These are phyloP conservation scores for Cercospora zeina DNA, from an alignment of 2,329 filamentous ascomycete species.

Conservation along the genomic window DNA sequence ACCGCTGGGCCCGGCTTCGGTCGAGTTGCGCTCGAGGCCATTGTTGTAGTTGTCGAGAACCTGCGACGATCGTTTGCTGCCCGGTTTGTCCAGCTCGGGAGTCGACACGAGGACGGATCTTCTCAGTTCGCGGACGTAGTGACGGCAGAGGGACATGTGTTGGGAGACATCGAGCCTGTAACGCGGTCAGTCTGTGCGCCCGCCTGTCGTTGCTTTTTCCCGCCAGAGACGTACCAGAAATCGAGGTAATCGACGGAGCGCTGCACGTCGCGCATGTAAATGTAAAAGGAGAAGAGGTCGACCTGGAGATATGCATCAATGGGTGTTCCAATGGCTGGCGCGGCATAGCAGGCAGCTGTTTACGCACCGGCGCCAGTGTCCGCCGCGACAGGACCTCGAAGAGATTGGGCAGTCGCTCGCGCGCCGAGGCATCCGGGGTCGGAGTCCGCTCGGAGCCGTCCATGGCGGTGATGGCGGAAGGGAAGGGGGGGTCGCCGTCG, in stretches of 20 bases:
- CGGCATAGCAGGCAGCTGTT: neutral
- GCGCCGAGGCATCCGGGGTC: conserved; percentile 42
- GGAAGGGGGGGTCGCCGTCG: conserved; percentile 14
- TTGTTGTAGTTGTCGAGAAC: conserved; percentile 58
- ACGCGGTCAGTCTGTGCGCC: neutral
- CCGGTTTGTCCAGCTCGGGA: conserved; percentile 76
- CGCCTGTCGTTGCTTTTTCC: conserved; percentile 1
- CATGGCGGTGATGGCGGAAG: conserved; percentile 26
- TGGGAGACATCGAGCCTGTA: conserved; percentile 96
- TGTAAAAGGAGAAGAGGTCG: conserved; percentile 98
- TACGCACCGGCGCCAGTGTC: conserved; percentile 71
- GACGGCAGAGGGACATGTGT: conserved; percentile 95
- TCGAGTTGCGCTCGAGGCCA: conserved; percentile 53
- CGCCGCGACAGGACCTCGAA: conserved; percentile 94
- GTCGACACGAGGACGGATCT: conserved; percentile 91
- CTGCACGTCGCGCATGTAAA: conserved; percentile 99
- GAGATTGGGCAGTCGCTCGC: conserved; percentile 87
- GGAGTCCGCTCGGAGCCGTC: conserved; percentile 33
- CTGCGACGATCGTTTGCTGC: conserved; percentile 81
- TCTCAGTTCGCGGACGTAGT: conserved; percentile 93
- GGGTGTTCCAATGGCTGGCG: conserved; percentile 4
- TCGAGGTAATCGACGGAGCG: conserved; percentile 96
- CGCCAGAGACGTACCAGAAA: conserved; percentile 73
- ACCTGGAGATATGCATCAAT: conserved; percentile 50
- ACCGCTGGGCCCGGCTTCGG: conserved; percentile 39